A percentile compares a stretch with the other conserved stretches of the same genome.
phyloP scores from a whole-genome alignment of 2,329 filamentous ascomycete genomes.

The Verticillium nubilum region DNA sequence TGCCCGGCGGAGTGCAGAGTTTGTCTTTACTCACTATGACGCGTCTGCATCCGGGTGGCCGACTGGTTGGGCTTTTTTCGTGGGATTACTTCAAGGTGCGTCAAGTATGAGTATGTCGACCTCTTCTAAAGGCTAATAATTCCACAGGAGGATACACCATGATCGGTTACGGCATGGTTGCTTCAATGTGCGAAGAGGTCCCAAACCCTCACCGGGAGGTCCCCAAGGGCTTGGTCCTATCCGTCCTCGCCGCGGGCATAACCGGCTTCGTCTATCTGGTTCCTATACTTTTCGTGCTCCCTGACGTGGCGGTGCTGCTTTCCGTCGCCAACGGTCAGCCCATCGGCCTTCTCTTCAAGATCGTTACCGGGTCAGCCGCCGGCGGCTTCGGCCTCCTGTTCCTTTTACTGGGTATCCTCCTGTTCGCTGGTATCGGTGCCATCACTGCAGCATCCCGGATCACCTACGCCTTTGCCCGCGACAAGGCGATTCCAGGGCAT shows the following conservation, averaged over 20 bases:
- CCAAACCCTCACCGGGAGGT: conserved; percentile 64
- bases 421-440: conserved; percentile 72
- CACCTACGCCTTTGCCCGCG: conserved; percentile 71
- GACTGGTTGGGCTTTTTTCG: conserved; percentile 66
- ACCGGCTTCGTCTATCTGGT: conserved; percentile 65
- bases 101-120: neutral
- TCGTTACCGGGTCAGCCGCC: conserved; percentile 63
- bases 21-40: conserved; percentile 66
- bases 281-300: conserved; percentile 71
- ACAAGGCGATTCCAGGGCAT: conserved; percentile 68
- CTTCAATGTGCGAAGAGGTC: conserved; percentile 68
- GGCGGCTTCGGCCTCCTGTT: conserved; percentile 74
- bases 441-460: conserved; percentile 69
- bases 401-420: conserved; percentile 68
- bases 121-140: neutral
- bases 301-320: conserved; percentile 60
- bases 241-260: conserved; percentile 60
- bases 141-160: conserved; percentile 48
- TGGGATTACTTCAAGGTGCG: conserved; percentile 54
- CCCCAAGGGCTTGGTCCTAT: conserved; percentile 65
- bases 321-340: conserved; percentile 67
- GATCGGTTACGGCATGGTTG: conserved; percentile 66
- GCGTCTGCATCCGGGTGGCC: conserved; percentile 61
- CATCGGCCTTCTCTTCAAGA: conserved; percentile 71
- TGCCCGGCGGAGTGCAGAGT: conserved; percentile 50